These are phyloP conservation scores for Pholiota molesta DNA, from an alignment of 768 basidiomycete genomes.

Conservation along the genomic window DNA sequence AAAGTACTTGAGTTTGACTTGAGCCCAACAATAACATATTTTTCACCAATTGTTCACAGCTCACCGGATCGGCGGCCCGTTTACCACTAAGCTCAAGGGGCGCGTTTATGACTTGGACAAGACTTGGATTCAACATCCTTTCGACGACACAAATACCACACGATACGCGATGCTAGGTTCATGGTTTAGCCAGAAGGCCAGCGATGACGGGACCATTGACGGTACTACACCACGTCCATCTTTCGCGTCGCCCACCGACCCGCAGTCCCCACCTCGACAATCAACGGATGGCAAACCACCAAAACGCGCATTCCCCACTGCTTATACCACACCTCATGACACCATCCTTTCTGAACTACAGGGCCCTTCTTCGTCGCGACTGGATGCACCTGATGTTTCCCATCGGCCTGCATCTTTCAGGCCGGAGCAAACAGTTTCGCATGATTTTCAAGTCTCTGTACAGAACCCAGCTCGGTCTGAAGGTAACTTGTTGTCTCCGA, in stretches of 20 bases:
- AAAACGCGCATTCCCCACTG: conserved; percentile 22
- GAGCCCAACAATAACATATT: too few relatives aligned
- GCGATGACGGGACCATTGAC: conserved; percentile 18
- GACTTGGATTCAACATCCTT: neutral
- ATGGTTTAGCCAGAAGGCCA: conserved; percentile 23
- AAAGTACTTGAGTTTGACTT: too few relatives aligned
- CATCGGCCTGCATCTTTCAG: conserved; percentile 14
- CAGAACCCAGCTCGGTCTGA: conserved; percentile 11
- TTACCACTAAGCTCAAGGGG: neutral
- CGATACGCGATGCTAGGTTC: conserved; percentile 23
- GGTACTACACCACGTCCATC: conserved; percentile 25
- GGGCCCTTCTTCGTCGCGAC: conserved; percentile 27
- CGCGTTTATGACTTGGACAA: neutral
- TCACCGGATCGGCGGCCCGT: neutral
- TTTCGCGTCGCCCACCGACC: conserved; percentile 20
- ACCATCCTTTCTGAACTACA: conserved; percentile 57
- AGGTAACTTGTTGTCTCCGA: neutral
- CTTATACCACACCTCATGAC: conserved; percentile 63
- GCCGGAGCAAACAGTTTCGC: conserved; percentile 16
- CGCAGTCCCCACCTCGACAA: conserved; percentile 13
- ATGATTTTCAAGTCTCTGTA: conserved; percentile 10
- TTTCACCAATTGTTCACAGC: too few relatives aligned
- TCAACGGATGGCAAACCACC: conserved; percentile 21
- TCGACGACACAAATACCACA: neutral
- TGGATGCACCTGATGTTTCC: conserved; percentile 13